Conservation (phyloP, 1,139 yeast species). For the Meyerozyma guilliermondii region DNA sequence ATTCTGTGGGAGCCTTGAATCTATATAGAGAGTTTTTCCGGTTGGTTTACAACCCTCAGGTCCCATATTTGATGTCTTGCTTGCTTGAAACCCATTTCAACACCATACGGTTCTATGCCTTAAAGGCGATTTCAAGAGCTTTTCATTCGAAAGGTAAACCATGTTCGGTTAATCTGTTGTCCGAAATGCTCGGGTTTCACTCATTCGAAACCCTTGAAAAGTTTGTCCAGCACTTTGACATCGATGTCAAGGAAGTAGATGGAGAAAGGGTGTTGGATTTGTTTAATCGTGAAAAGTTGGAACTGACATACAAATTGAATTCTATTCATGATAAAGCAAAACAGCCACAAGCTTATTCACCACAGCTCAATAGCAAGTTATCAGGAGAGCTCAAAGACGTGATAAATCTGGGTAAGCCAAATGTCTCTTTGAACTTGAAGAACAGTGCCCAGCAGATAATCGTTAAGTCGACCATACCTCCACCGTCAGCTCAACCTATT, state of each 20-base stretch:
- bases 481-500: not conserved
- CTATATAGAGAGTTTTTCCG: slow-evolving; percentile 64
- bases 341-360: slow-evolving; percentile 53
- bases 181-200: slow-evolving; percentile 62
- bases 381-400: slow-evolving; percentile 24
- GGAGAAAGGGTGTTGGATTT: slow-evolving; percentile 48
- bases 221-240: slow-evolving; percentile 62
- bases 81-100: slow-evolving; percentile 77
- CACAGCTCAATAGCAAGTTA: slow-evolving; percentile 47
- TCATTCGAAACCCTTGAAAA: slow-evolving; percentile 43
- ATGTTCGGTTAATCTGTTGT: slow-evolving; percentile 44
- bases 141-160: slow-evolving; percentile 72
- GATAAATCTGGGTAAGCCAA: slow-evolving; percentile 37
- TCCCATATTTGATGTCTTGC: slow-evolving; percentile 72
- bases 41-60: slow-evolving; percentile 37
- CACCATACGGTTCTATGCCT: slow-evolving; percentile 71
- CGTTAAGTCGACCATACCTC: not conserved
- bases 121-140: slow-evolving; percentile 63
- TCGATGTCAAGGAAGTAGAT: slow-evolving; percentile 43
- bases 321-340: slow-evolving; percentile 44
- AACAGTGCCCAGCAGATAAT: not conserved
- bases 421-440: slow-evolving; percentile 19
- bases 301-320: slow-evolving; percentile 37
- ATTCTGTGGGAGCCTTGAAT: slow-evolving; percentile 59
- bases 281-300: slow-evolving; percentile 44